Percentiles rank a stretch among this genome's conserved stretches.
These are phyloP conservation scores for Seiridium cupressi DNA, from an alignment of 2,329 filamentous ascomycete species.

Conservation along the genomic window DNA sequence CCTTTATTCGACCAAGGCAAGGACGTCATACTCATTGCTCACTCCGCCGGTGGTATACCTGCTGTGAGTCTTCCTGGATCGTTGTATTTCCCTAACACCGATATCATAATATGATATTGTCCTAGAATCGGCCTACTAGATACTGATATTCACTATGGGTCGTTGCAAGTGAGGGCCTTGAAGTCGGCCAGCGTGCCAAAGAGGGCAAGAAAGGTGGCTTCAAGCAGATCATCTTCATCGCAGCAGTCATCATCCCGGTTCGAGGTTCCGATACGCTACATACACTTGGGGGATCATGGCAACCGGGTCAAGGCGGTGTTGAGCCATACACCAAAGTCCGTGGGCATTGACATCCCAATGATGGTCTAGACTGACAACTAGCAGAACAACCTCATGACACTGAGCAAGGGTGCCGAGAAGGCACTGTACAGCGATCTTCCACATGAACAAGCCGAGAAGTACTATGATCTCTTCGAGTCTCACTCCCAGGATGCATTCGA, in stretches of 20 bases:
- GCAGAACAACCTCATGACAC: conserved; percentile 8
- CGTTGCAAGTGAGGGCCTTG: neutral
- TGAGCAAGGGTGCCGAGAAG: conserved; percentile 10
- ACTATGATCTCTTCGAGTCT: conserved; percentile 9
- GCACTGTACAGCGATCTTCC: conserved; percentile 14
- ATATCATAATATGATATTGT: neutral
- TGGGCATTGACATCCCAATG: no score
- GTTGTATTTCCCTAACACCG: no score
- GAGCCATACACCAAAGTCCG: conserved; percentile 4
- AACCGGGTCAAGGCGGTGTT: neutral
- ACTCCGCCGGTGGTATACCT: conserved; percentile 19
- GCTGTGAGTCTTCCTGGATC: conserved; percentile 1
- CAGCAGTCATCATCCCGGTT: neutral
- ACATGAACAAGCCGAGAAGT: conserved; percentile 10
- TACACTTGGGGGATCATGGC: neutral
- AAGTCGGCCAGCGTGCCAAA: neutral
- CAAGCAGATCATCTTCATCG: conserved; percentile 3
- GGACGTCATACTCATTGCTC: conserved; percentile 15
- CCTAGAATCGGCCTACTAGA: neutral
- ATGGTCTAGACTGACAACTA: no score
- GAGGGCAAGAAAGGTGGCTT: conserved; percentile 1
- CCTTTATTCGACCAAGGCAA: conserved; percentile 14
- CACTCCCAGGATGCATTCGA: conserved; percentile 17
- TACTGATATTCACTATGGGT: neutral
- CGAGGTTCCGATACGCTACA: conserved; percentile 1